Evolutionary conservation across 306 rosid genomes (phyloP).

Genomic region (Acacia crassicarpa): DNA sequence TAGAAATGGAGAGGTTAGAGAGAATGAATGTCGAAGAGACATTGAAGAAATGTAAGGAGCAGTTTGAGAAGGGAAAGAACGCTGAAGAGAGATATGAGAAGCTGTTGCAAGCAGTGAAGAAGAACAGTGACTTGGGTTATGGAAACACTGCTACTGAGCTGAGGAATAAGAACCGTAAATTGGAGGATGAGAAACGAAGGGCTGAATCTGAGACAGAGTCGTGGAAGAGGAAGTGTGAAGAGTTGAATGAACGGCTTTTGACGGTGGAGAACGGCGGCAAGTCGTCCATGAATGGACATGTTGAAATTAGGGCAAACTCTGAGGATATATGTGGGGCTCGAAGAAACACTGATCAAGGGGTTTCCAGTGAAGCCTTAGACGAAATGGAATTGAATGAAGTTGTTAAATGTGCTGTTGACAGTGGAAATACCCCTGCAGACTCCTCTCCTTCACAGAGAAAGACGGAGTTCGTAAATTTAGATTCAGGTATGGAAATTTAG

Average conservation of each 20-base stretch:
- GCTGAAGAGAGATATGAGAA: conserved; percentile 1
- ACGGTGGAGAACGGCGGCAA: not conserved
- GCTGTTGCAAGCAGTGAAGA: not conserved
- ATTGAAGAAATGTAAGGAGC: conserved; percentile 21
- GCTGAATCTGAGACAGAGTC: not conserved
- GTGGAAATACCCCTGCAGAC: not conserved
- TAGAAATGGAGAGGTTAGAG: not conserved
- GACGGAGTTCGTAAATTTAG: not conserved
- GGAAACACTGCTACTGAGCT: not conserved
- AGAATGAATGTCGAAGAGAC: conserved; percentile 6
- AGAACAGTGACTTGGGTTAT: not conserved
- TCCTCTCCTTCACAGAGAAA: conserved; percentile 5
- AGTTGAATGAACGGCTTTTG: not conserved
- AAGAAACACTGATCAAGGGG: not conserved
- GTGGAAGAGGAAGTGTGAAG: not conserved
- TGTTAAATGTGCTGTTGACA: not conserved
- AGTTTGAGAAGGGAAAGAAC: not conserved
- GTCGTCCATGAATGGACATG: not conserved
- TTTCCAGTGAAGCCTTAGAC: not conserved
- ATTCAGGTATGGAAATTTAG: conserved; percentile 31
- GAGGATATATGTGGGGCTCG: not conserved
- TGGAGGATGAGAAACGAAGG: conserved; percentile 16
- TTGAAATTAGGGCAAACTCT: not conserved
- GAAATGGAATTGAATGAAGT: not conserved
- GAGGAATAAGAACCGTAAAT: not conserved